Evolutionary conservation across 2,329 filamentous ascomycete species (phyloP), one percentile per base, ranked within the genome.

Genomic region (Aplosporella prunicola): DNA sequence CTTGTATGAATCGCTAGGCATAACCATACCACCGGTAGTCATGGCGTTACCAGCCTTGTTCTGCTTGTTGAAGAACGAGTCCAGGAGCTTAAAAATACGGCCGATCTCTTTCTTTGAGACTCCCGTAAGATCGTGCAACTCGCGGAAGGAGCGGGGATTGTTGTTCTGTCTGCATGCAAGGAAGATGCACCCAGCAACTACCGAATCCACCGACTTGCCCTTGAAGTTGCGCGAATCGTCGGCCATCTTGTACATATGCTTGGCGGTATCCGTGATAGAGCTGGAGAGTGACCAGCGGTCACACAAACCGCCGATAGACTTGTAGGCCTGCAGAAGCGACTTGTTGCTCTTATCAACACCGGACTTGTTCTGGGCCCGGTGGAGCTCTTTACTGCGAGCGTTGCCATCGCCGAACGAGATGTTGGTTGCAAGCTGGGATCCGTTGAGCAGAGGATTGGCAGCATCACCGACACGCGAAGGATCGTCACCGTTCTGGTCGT

Each of bases 41-140:
- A 35, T 14, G 5, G 22, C 16, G n/a, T 20, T 20, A 16, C 26
- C 27, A 6, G 31, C 15, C 39, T 30, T 38, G 29, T 42, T 47
- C 53, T 85, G 74, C 51, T 79, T 79, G 52, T 80, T 78, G 53
- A 96, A 74, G 63, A 93, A 95, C 49, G 80, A 78, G 64, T 96
- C 88, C 29, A 98, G 71, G 41, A 78, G 71, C 68, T 98, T 98
- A 74, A 95, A 98, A 16, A 89, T 89, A 41, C 88, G 73, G 15
- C 91, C 91, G 45, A 98, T 94, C 56, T 98, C 93, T 66, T 96
- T 96, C 69, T 96, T 95, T 43, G 82, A 80, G 18, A 98, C 89
- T 49, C 84, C 85, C 7, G 91, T 98, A 58, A 96, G 71, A 43
- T 86, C 81, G 64, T 84, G 93, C 52, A 98, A 91, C 60, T 98